Evolutionary conservation across 805 yeast species (phyloP).

Genomic region (Wickerhamiella lipophila): DNA sequence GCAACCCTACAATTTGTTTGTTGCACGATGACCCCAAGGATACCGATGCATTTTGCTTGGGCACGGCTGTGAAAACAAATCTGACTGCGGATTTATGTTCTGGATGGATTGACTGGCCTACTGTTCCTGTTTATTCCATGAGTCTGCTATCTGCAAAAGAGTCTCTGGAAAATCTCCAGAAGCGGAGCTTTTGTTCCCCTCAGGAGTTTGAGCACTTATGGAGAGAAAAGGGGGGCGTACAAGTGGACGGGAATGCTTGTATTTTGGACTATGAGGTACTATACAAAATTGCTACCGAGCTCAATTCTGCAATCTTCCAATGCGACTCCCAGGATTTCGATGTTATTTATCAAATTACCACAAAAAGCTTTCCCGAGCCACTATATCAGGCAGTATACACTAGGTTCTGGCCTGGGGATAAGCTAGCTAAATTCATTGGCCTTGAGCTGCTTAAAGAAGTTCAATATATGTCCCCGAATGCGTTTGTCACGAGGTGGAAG

Average conservation of each 20-base stretch:
- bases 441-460: constrained; percentile 35
- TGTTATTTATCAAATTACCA: not conserved
- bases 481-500: constrained; percentile 28
- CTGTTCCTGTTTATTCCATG: constrained; percentile 20
- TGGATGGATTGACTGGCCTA: constrained; percentile 19
- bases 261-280: constrained; percentile 24
- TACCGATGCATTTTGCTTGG: not conserved
- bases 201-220: constrained; percentile 42
- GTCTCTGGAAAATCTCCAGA: not conserved
- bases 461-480: constrained; percentile 28
- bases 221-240: constrained; percentile 44
- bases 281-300: constrained; percentile 19
- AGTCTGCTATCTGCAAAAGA: not conserved
- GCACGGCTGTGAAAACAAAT: constrained; percentile 21
- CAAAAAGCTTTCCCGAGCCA: not conserved
- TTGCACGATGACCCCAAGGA: constrained; percentile 4
- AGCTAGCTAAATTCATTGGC: constrained; percentile 54
- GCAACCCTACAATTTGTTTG: constrained; percentile 72
- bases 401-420: constrained; percentile 33
- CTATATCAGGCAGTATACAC: constrained; percentile 39
- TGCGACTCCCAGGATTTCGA: constrained; percentile 5
- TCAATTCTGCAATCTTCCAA: constrained; percentile 22
- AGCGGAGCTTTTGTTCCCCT: constrained; percentile 30
- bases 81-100: not conserved
- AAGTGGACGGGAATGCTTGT: constrained; percentile 35